Base-by-base conservation (phyloP, 1,284 basidiomycete species). In the Anthracocystis setariae region DNA sequence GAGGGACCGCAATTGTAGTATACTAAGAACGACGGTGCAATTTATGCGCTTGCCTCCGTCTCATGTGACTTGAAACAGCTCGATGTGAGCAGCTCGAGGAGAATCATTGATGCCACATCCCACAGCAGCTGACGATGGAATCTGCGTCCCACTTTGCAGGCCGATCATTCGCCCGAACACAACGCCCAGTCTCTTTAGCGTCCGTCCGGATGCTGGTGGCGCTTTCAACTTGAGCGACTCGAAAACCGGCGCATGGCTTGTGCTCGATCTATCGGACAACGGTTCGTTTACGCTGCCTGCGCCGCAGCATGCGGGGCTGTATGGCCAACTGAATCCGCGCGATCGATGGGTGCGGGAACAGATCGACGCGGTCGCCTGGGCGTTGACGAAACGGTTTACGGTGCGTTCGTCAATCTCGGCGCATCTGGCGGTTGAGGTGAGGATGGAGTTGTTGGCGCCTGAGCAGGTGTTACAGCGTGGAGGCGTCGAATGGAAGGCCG, bases 401-500 rank as follows among this genome's bases (percentile, higher is more conserved):
- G 17, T 68, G 0, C 42, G 70, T 1, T 12, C 32, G 0, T 53
- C 47, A 0, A 39, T 65, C 3, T 46, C 56, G 10, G 64, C 65
- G 9, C 38, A 68, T 18, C 21, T 64, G 18, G 64, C 62, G n/a
- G n/a, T 63, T 18, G 61, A 69, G 1, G 52, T 69, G 17, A 25
- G 24, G 10, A n/a, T 73, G 61, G 42, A 58, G 12, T 10, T 65
- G 12, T 12, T 58, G 50, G 54, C 37, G 0, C 61, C 66, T 5
- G 71, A 73, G 39, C 48, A 58, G 37, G 65, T 64, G 15, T 50
- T 73, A 24, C 15, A 29, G 13, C n/a, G 21, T 5, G 70, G 70
- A 17, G 65, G 65, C 17, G 65, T 73, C 0, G 61, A 64, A 40
- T 73, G 70, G 70, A 42, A 61, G 38, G 70, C 70, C 1, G 53